phyloP scores from a whole-genome alignment of 805 yeast genomes.

The Maudiozyma bulderi region DNA sequence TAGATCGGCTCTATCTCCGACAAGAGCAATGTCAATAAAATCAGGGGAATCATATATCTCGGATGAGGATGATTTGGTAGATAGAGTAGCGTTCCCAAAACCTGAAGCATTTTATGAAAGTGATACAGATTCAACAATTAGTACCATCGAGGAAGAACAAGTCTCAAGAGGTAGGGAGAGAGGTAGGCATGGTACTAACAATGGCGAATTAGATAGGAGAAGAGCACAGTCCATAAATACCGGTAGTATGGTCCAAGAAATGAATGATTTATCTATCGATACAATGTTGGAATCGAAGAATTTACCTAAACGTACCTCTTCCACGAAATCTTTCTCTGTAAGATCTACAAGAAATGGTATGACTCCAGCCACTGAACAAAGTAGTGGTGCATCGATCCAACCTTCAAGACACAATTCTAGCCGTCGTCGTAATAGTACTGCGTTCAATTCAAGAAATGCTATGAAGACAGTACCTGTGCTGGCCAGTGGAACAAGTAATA shows the following conservation, averaged over 20 bases:
- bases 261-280: slow-evolving; percentile 7
- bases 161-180: background rate
- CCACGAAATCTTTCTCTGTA: background rate
- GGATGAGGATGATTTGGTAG: slow-evolving; percentile 15
- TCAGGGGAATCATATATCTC: slow-evolving; percentile 17
- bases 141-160: background rate
- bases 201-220: slow-evolving; percentile 2
- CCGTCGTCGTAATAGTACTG: background rate
- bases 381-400: background rate
- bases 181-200: background rate
- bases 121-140: background rate
- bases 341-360: background rate
- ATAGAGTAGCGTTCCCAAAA: background rate
- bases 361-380: background rate
- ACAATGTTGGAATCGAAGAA: slow-evolving; percentile 4
- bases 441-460: background rate
- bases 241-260: background rate
- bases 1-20: slow-evolving; percentile 14
- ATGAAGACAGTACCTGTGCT: background rate
- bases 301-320: background rate
- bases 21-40: slow-evolving; percentile 8
- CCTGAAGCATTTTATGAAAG: background rate
- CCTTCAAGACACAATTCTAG: background rate
- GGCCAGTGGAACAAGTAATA: background rate
- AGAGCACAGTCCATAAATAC: slow-evolving; percentile 1